Percentiles rank a stretch among this genome's conserved stretches.
Conservation (phyloP, 768 basidiomycete genomes). For the Roridomyces roridus region DNA sequence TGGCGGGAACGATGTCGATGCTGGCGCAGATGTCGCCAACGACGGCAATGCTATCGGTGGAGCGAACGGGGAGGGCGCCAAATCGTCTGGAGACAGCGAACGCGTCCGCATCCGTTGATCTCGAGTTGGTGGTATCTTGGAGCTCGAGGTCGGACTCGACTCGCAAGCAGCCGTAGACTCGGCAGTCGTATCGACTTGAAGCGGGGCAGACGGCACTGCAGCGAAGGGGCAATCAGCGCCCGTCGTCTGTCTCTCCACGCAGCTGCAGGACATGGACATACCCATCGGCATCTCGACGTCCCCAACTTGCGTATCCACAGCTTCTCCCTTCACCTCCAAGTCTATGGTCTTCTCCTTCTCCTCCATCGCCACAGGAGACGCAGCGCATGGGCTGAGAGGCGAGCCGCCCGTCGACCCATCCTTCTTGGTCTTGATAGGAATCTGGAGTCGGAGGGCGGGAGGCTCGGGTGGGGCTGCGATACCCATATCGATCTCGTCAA, state of each 20-base stretch:
- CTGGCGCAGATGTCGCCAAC: too few relatives aligned
- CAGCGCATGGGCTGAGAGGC: neutral
- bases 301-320: neutral
- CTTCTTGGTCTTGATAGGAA: too few relatives aligned
- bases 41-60: neutral
- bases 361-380: slow-evolving; percentile 1
- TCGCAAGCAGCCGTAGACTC: neutral
- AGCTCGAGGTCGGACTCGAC: neutral
- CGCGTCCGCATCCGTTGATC: neutral
- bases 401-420: neutral
- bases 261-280: neutral
- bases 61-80: slow-evolving; percentile 24
- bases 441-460: neutral
- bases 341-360: neutral
- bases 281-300: slow-evolving; percentile 4
- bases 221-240: neutral
- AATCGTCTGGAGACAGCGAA: slow-evolving; percentile 21
- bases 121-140: neutral
- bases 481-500: slow-evolving; percentile 28
- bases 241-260: neutral
- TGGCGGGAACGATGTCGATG: neutral
- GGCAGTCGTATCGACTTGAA: neutral
- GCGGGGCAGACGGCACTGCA: neutral
- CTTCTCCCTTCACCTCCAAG: slow-evolving; percentile 4
- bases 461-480: neutral